Base-by-base conservation (phyloP, 2,329 filamentous ascomycete genomes). In the Neonectria sp. region DNA sequence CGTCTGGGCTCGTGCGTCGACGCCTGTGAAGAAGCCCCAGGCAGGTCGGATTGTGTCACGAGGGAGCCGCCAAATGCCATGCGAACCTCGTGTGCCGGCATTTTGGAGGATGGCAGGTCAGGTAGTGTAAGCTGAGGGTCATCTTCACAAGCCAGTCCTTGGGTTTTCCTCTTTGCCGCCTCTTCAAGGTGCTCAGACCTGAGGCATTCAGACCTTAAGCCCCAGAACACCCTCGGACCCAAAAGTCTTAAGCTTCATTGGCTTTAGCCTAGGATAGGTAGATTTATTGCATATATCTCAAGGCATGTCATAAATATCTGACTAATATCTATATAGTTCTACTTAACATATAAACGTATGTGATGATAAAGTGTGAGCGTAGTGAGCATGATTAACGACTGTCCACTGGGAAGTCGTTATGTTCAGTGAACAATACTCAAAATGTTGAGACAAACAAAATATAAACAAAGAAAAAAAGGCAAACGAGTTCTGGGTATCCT, bases 21-120 rank as follows among this genome's bases (percentile, higher is more conserved):
- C 40, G 25, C 43, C 63, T 68, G 35, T 45, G 15, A 27, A 11
- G 9, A 33, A 7, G 9, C 13, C 15, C n/a, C 27, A 46, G n/a
- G 53, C 27, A 40, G 27, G 21, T 24, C 48, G 48, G 45, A 55
- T 49, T 55, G 70, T 63, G 70, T 75, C 73, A 75, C 73, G 65
- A 68, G 72, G 72, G 68, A 55, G 21, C 55, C 13, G 13, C 27
- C 33, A 13, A 33, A 35, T 35, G n/a, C 12, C 21, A 29, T 40
- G 37, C 37, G 27, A 43, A 15, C 61, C 40, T 35, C 33, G 57
- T 55, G 31, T 40, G 25, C 8, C 11, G 40, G 40, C 31, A 33
- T 8, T 9, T 11, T 21, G 31, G 21, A 27, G 21, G 45, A 8
- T 21, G 45, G 45, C 25, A 29, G 15, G 27, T 9, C 5, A n/a